A percentile compares a stretch with the other conserved stretches of the same genome.
phyloP scores from a whole-genome alignment of 176 grass and related monocot species.

The Oryza rufipogon region DNA sequence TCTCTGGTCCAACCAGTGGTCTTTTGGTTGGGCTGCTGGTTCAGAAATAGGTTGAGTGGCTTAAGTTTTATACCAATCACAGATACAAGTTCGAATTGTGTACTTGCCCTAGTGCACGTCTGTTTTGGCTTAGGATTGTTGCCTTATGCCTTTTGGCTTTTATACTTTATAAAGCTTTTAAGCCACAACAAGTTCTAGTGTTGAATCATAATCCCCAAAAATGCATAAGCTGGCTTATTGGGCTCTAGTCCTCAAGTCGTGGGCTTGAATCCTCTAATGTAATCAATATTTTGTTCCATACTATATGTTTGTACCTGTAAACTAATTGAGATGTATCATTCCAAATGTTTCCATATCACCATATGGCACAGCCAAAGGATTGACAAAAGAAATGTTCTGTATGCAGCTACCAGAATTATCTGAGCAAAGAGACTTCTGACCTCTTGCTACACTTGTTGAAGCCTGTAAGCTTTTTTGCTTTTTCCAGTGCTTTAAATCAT shows the following conservation, averaged over 20 bases:
- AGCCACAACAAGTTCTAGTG: neutral
- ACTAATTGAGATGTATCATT: neutral
- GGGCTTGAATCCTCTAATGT: neutral
- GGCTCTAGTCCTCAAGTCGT: too few species aligned
- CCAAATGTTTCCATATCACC: neutral
- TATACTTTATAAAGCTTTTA: neutral
- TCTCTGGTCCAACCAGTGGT: neutral
- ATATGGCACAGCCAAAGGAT: conserved; percentile 1
- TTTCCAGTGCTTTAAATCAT: conserved; percentile 31
- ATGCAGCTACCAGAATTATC: conserved; percentile 94
- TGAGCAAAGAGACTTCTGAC: conserved; percentile 84
- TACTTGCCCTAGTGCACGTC: neutral
- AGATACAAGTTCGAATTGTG: neutral
- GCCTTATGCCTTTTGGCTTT: neutral
- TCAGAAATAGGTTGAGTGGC: neutral
- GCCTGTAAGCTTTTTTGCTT: conserved; percentile 64
- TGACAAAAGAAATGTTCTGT: conserved; percentile 30
- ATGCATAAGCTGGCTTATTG: neutral
- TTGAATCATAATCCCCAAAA: neutral
- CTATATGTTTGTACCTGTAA: neutral
- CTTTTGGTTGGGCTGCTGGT: neutral
- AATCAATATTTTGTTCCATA: neutral
- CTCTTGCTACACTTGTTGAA: conserved; percentile 75
- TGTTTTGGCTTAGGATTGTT: neutral
- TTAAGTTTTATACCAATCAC: neutral